A percentile compares a stretch with the other conserved stretches of the same genome.
Conservation (phyloP, 768 basidiomycete species). For the Kwoniella dejecticola region DNA sequence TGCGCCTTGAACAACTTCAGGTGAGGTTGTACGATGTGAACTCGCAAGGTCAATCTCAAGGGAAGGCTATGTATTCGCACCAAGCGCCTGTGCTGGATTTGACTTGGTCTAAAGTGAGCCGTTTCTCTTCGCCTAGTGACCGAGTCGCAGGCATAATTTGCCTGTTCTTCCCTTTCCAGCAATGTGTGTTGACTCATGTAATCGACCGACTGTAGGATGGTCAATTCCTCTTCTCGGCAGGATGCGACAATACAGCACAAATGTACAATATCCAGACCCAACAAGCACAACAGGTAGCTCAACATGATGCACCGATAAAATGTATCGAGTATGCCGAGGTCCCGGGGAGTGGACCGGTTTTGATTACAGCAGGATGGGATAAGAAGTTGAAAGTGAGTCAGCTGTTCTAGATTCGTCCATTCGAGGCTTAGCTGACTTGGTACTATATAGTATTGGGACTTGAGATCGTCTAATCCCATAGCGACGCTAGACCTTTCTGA, state of each 20-base stretch:
- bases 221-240: slow-evolving; percentile 84
- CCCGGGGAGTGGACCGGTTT: slow-evolving; percentile 62
- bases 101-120: slow-evolving; percentile 83
- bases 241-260: slow-evolving; percentile 92
- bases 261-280: slow-evolving; percentile 88
- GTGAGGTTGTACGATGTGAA: slow-evolving; percentile 91
- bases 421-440: slow-evolving; percentile 1
- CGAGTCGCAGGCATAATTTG: not conserved
- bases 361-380: slow-evolving; percentile 97
- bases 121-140: not conserved
- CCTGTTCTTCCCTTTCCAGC: not conserved
- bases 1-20: slow-evolving; percentile 55
- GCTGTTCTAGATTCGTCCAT: too few species aligned
- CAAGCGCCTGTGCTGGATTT: slow-evolving; percentile 85
- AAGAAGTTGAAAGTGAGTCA: slow-evolving; percentile 82
- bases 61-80: slow-evolving; percentile 86
- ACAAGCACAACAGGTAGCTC: slow-evolving; percentile 76
- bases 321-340: slow-evolving; percentile 79
- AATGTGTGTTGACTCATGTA: not conserved
- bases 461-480: slow-evolving; percentile 73
- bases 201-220: slow-evolving; percentile 76
- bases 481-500: slow-evolving; percentile 74
- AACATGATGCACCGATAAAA: slow-evolving; percentile 86
- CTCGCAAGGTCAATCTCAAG: slow-evolving; percentile 70
- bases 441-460: slow-evolving; percentile 80